Evolutionary conservation across 768 basidiomycete species (phyloP).

Genomic region (Termitomyces eurrhizus): DNA sequence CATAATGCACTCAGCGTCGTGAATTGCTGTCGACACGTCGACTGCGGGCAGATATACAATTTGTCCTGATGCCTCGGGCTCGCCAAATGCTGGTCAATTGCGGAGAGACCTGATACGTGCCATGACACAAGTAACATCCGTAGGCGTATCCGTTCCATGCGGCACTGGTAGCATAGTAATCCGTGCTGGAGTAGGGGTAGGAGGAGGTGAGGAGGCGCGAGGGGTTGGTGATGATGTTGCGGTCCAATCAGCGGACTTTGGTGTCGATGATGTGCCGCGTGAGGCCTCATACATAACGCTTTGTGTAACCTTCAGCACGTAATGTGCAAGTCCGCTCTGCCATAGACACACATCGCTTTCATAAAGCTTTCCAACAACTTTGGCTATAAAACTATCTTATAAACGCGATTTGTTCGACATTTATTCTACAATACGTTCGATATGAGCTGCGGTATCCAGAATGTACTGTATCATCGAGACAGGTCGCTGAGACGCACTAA

Average conservation of each 20-base stretch:
- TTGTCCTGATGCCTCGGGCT: too few species aligned
- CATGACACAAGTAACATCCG: constrained; percentile 66
- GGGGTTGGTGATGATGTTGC: constrained; percentile 60
- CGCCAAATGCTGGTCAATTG: too few species aligned
- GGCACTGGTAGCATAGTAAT: constrained; percentile 34
- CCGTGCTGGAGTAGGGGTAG: constrained; percentile 1
- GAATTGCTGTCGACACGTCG: too few species aligned
- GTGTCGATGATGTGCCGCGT: constrained; percentile 36
- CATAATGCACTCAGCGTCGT: too few species aligned
- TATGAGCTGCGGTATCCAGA: too few species aligned
- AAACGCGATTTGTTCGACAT: not conserved
- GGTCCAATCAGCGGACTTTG: constrained; percentile 35
- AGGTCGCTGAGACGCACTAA: not conserved
- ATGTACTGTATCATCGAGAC: not conserved
- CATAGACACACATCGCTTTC: not conserved
- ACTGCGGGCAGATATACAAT: too few species aligned
- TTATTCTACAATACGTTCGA: not conserved
- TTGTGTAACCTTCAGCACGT: not conserved
- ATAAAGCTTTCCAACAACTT: not conserved
- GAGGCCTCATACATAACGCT: not conserved
- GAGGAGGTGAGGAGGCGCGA: constrained; percentile 41
- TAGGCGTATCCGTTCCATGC: too few species aligned
- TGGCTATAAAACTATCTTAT: not conserved
- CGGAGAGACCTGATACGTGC: constrained; percentile 33
- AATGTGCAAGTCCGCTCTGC: not conserved